Conservation (phyloP, 2,329 filamentous ascomycete genomes). For the Cercospora citrullina region DNA sequence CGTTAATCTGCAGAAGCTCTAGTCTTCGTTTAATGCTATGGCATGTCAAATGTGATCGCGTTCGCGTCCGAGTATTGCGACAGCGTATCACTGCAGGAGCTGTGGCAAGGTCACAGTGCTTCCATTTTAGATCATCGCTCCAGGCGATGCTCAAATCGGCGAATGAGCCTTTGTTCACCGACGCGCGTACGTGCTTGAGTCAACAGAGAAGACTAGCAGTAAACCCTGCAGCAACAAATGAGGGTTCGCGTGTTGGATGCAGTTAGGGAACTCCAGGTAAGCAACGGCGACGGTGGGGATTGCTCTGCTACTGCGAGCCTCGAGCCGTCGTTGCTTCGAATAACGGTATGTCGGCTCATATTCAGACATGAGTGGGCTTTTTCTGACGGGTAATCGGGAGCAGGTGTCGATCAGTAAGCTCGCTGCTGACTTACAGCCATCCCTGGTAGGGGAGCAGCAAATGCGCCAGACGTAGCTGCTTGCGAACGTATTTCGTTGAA, state of each 20-base stretch:
- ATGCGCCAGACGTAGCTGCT: slow-evolving; percentile 27
- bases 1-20: background rate
- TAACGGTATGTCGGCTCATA: background rate
- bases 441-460: slow-evolving; percentile 25
- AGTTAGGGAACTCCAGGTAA: background rate
- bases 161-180: background rate
- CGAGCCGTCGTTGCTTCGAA: background rate
- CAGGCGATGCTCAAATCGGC: background rate
- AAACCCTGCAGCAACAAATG: background rate
- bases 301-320: background rate
- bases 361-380: background rate
- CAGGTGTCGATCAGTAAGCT: slow-evolving; percentile 22
- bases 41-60: background rate
- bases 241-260: background rate
- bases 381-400: background rate
- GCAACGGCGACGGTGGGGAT: background rate
- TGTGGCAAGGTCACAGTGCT: background rate
- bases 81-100: background rate
- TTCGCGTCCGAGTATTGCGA: background rate
- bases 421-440: slow-evolving; percentile 28
- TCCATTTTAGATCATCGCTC: background rate
- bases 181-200: background rate
- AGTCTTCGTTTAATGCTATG: background rate
- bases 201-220: background rate
- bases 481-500: slow-evolving; percentile 66